Evolutionary conservation across 768 basidiomycete genomes (phyloP).

Genomic region (Suillus bovinus): DNA sequence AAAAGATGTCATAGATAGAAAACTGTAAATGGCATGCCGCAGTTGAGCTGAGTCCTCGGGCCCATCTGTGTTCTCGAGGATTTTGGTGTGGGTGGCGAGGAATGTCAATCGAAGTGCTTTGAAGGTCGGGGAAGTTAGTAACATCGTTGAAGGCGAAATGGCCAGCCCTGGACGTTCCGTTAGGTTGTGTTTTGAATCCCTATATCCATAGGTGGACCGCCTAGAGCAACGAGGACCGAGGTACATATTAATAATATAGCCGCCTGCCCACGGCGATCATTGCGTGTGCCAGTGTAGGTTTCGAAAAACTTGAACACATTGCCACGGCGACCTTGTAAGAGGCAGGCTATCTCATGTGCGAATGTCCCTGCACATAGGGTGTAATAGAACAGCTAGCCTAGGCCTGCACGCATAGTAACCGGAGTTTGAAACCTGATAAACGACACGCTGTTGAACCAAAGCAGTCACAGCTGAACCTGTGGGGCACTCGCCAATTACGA

Average conservation of each 20-base stretch:
- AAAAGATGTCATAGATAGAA: background rate
- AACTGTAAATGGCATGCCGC: background rate
- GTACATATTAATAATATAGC: background rate
- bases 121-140: background rate
- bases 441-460: background rate
- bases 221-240: background rate
- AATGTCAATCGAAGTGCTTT: background rate
- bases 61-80: too few species aligned
- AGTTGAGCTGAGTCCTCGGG: background rate
- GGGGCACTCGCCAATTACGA: background rate
- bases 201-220: background rate
- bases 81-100: background rate
- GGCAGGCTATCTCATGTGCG: background rate
- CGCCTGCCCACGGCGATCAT: background rate
- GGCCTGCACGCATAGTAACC: background rate
- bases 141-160: background rate
- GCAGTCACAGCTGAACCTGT: too few species aligned
- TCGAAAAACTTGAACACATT: background rate
- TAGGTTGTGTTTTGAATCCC: background rate
- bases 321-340: background rate
- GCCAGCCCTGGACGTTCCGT: background rate
- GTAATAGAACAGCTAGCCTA: background rate
- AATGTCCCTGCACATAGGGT: conserved; percentile 1
- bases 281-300: background rate
- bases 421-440: conserved; percentile 1